Evolutionary conservation across 805 yeast genomes (phyloP).

Genomic region (Tetrapisispora namnaoensis): DNA sequence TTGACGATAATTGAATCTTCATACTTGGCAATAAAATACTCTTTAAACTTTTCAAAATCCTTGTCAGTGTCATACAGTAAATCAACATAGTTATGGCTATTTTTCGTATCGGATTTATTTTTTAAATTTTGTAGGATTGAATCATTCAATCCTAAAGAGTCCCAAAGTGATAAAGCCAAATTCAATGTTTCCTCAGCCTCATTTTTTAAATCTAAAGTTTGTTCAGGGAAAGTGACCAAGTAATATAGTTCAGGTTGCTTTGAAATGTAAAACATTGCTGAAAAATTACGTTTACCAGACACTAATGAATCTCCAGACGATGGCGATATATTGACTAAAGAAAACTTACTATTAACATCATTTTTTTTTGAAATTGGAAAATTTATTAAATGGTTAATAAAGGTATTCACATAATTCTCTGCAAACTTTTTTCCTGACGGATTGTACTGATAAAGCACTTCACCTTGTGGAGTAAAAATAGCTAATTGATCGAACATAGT

Average conservation of each 20-base stretch:
- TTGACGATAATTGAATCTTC: slow-evolving; percentile 11
- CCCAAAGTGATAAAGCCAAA: slow-evolving; percentile 29
- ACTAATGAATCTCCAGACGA: background rate
- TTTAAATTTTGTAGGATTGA: slow-evolving; percentile 27
- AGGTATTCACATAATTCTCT: slow-evolving; percentile 22
- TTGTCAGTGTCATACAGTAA: slow-evolving; percentile 24
- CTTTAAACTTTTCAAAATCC: slow-evolving; percentile 32
- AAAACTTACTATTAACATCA: slow-evolving; percentile 11
- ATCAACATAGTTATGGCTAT: slow-evolving; percentile 23
- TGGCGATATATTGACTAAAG: slow-evolving; percentile 10
- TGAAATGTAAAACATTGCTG: slow-evolving; percentile 23
- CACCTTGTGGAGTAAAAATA: slow-evolving; percentile 24
- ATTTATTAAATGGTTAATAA: slow-evolving; percentile 19
- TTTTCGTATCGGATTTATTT: slow-evolving; percentile 18
- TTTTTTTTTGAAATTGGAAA: slow-evolving; percentile 19
- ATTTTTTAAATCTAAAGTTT: slow-evolving; percentile 34
- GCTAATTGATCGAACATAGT: slow-evolving; percentile 27
- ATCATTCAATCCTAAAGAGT: slow-evolving; percentile 25
- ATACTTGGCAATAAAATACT: slow-evolving; percentile 31
- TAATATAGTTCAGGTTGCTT: slow-evolving; percentile 26
- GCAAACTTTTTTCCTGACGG: slow-evolving; percentile 22
- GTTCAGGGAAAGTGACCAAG: slow-evolving; percentile 36
- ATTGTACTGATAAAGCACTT: slow-evolving; percentile 23
- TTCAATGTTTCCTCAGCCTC: slow-evolving; percentile 36
- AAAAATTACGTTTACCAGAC: slow-evolving; percentile 9